A percentile compares a stretch with the other conserved stretches of the same genome.
phyloP scores from a whole-genome alignment of 2,329 filamentous ascomycete species.

The Dichotomopilus funicola region DNA sequence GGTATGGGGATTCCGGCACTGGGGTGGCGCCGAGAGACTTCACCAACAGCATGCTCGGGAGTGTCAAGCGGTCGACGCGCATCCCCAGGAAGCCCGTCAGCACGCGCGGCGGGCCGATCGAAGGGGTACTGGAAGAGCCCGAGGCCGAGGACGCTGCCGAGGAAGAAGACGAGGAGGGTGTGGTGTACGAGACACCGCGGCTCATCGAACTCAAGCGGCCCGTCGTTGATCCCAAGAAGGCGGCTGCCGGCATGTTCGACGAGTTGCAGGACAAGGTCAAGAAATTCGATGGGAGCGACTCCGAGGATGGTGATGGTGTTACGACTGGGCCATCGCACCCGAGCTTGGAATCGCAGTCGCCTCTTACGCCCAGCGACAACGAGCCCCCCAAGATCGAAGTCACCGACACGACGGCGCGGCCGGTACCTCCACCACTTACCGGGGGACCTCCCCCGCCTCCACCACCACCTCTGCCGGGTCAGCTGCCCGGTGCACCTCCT shows the following conservation, averaged over 20 bases:
- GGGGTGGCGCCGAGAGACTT: constrained; percentile 54
- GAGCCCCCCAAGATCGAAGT: constrained; percentile 57
- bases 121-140: constrained; percentile 42
- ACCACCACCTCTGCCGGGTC: constrained; percentile 33
- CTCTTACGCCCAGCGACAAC: constrained; percentile 57
- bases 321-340: constrained; percentile 71
- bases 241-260: constrained; percentile 56
- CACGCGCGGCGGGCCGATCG: constrained; percentile 23
- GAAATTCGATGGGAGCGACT: constrained; percentile 66
- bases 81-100: constrained; percentile 50
- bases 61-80: constrained; percentile 56
- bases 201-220: constrained; percentile 74
- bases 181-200: constrained; percentile 71
- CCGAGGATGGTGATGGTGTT: constrained; percentile 59
- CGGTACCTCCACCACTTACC: constrained; percentile 35
- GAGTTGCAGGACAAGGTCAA: constrained; percentile 73
- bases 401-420: constrained; percentile 40
- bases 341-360: constrained; percentile 65
- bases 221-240: constrained; percentile 56
- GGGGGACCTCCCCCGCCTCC: constrained; percentile 29
- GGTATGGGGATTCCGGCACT: constrained; percentile 40
- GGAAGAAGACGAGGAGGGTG: constrained; percentile 52
- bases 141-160: constrained; percentile 46
- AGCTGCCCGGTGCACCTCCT: constrained; percentile 29
- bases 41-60: constrained; percentile 67